A percentile compares a stretch with the other conserved stretches of the same genome.
These are phyloP conservation scores for Plasmodium coatneyi DNA, from an alignment of 169 alveolate genomes.

Conservation along the genomic window DNA sequence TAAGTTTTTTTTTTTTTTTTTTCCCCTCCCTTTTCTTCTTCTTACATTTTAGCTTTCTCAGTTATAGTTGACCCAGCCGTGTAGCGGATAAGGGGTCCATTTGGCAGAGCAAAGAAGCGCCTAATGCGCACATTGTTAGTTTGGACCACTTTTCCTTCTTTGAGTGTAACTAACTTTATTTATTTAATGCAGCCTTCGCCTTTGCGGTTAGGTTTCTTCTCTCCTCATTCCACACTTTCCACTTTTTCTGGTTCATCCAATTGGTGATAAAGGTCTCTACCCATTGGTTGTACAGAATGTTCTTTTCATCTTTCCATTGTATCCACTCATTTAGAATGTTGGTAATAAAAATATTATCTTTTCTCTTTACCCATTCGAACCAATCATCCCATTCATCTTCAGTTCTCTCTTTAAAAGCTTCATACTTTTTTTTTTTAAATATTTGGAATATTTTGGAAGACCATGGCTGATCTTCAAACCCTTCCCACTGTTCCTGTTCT, in stretches of 20 bases:
- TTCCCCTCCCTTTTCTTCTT: not conserved
- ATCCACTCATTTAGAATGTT: not conserved
- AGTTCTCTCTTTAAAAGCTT: conserved; percentile 9
- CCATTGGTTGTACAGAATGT: not conserved
- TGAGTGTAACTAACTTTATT: not conserved
- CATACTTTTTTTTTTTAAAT: not conserved
- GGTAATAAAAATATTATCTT: not conserved
- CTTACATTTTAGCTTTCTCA: not conserved
- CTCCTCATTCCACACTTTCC: conserved; percentile 5
- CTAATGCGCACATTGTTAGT: not conserved
- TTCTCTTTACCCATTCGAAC: not conserved
- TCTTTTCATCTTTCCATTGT: conserved; percentile 9
- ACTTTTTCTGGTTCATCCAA: conserved; percentile 16
- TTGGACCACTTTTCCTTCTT: not conserved
- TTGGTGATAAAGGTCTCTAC: not conserved
- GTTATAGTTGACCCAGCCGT: not conserved
- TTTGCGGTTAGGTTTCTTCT: not conserved
- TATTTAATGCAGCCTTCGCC: not conserved
- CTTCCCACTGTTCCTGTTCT: conserved; percentile 4
- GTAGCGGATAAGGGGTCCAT: not conserved
- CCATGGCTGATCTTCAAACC: not conserved
- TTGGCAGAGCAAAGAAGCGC: not conserved
- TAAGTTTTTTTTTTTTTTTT: no score
- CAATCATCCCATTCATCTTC: not conserved
- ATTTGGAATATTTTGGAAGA: not conserved